These are phyloP conservation scores for Cylindricascospora bacillispora DNA, from an alignment of 1,139 yeast genomes.

Conservation along the genomic window DNA sequence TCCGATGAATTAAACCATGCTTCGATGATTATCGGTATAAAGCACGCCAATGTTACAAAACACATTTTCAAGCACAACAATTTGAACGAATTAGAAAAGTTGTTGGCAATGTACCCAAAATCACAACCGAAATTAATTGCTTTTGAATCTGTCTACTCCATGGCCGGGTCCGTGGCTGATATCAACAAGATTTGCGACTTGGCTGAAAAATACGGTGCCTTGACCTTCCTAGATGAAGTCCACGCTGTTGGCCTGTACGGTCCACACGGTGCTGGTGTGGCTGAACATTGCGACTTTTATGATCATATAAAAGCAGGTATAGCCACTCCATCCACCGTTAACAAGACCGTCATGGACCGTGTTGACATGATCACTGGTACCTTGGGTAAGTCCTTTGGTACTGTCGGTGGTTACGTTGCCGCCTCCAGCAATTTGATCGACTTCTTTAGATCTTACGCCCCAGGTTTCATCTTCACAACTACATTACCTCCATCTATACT, in stretches of 20 bases:
- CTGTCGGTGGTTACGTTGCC: conserved; percentile 96
- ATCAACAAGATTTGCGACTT: conserved; percentile 85
- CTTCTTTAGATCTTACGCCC: conserved; percentile 93
- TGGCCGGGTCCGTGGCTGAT: conserved; percentile 97
- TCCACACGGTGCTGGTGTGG: conserved; percentile 99
- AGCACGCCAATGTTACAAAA: conserved; percentile 78
- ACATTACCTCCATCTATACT: conserved; percentile 93
- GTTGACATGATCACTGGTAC: conserved; percentile 96
- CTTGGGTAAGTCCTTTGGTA: conserved; percentile 90
- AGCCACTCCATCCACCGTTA: conserved; percentile 29
- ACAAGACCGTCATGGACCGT: conserved; percentile 64
- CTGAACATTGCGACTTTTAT: conserved; percentile 86
- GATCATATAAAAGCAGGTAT: conserved; percentile 62
- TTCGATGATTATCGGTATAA: conserved; percentile 92
- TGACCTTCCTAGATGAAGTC: conserved; percentile 94
- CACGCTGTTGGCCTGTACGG: conserved; percentile 99
- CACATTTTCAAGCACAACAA: conserved; percentile 89
- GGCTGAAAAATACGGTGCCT: conserved; percentile 94
- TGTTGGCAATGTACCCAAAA: conserved; percentile 68
- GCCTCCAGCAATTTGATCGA: conserved; percentile 76
- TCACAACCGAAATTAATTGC: conserved; percentile 89
- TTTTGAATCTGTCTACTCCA: conserved; percentile 91
- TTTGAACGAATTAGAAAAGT: conserved; percentile 64
- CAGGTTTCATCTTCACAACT: conserved; percentile 95
- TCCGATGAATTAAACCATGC: conserved; percentile 94